Base-by-base conservation (phyloP, 208 protist genomes). In the Leishmania guyanensis region DNA sequence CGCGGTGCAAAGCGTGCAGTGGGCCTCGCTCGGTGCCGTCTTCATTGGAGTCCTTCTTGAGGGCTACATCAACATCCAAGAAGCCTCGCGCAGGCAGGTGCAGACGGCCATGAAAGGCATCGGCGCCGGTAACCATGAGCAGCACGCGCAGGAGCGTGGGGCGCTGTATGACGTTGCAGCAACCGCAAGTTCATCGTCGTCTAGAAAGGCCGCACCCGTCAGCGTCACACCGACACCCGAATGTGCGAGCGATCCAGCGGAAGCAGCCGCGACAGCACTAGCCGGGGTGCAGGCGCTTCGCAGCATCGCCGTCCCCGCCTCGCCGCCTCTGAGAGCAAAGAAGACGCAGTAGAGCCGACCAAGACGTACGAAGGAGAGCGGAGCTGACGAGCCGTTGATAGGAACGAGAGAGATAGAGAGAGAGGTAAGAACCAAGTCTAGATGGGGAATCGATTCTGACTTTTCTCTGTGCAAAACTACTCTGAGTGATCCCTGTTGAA, bases 1-100 rank as follows among this genome's bases (percentile, higher is more conserved):
- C 78, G 20, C 75, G 3, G 88, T 97, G 51, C 68, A 79, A 6
- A 6, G 65, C 8, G 72, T 81, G 70, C 94, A 97, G 88, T 92
- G 88, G 86, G 64, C 77, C 50, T 84, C 94, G 16, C 82, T 97
- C 20, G 51, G 72, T n/a, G 77, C 87, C 14, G 87, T 95, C 8
- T 85, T 95, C 46, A 62, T 82, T 0, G 91, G 94, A 1, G 92
- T 92, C n/a, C 69, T 94, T 14, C 88, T 81, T 36, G 94, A 97
- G 65, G 88, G 76, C 66, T 81, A 85, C 73, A 54, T 83, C 65
- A 91, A 86, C 65, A 78, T 94, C 29, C 68, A 87, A 48, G 79
- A 83, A 26, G 77, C 79, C 39, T 78, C 81, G 33, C 36, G 48
- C 33, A 69, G 80, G 50, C 54, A 81, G 80, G 22, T 56, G 26